Percentiles rank a stretch among this genome's conserved stretches.
phyloP scores from a whole-genome alignment of 1,139 yeast genomes.

The Groenewaldozyma sp. region DNA sequence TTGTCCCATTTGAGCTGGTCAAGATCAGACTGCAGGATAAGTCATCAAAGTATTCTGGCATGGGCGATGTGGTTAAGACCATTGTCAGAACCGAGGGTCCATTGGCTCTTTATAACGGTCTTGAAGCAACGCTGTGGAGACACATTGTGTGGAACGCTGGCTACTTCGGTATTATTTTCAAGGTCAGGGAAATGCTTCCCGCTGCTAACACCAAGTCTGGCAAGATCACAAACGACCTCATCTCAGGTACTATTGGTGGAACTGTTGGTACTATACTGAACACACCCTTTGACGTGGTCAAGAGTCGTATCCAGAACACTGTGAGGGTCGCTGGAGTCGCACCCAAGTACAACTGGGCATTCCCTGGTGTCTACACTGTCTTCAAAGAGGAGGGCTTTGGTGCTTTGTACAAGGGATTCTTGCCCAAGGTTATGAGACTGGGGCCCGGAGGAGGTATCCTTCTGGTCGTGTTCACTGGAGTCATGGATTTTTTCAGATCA shows the following conservation, averaged over 20 bases:
- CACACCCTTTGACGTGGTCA: constrained; percentile 97
- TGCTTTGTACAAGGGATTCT: constrained; percentile 78
- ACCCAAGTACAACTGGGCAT: constrained; percentile 85
- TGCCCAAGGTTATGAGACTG: constrained; percentile 93
- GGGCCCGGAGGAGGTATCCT: constrained; percentile 99
- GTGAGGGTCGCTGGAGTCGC: constrained; percentile 51
- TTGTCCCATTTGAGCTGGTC: constrained; percentile 88
- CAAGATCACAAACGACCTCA: constrained; percentile 75
- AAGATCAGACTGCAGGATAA: constrained; percentile 86
- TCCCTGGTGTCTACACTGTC: constrained; percentile 69
- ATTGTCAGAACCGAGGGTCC: constrained; percentile 70
- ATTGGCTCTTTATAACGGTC: constrained; percentile 82
- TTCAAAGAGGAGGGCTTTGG: constrained; percentile 78
- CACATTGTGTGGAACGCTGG: constrained; percentile 97
- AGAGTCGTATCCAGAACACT: constrained; percentile 92
- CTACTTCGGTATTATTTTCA: constrained; percentile 90
- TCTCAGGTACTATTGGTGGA: constrained; percentile 95
- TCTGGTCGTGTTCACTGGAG: constrained; percentile 86
- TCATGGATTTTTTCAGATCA: constrained; percentile 88
- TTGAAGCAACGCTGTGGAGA: constrained; percentile 97
- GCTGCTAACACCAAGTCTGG: constrained; percentile 58
- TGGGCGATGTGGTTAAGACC: constrained; percentile 69
- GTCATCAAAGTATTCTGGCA: constrained; percentile 73
- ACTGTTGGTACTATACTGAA: constrained; percentile 87
- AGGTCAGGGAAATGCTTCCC: constrained; percentile 73